Evolutionary conservation across 108 stramenopile species (phyloP), one percentile per base, ranked within the genome.

Genomic region (Chaetoceros tenuissimus): DNA sequence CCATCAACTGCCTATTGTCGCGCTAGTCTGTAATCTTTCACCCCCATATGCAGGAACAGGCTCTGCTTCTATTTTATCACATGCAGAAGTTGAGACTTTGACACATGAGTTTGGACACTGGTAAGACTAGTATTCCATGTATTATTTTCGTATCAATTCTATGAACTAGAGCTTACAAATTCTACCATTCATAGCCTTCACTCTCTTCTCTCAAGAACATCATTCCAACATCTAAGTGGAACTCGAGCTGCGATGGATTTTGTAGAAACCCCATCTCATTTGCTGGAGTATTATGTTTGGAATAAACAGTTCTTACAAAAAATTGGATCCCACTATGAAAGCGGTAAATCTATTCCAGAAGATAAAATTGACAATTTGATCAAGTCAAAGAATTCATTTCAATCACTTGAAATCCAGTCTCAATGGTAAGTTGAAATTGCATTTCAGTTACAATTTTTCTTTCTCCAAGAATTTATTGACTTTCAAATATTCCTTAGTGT

Each of bases 131-230:
- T n/a, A n/a, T n/a, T n/a, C n/a, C n/a, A n/a, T n/a, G n/a, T n/a
- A n/a, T n/a, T n/a, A n/a, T n/a, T n/a, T n/a, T n/a, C n/a, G n/a
- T n/a, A n/a, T n/a, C n/a, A n/a, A n/a, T n/a, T n/a, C n/a, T n/a
- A n/a, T n/a, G n/a, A n/a, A n/a, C n/a, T n/a, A n/a, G n/a, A n/a
- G n/a, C n/a, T n/a, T n/a, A n/a, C n/a, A n/a, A n/a, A n/a, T n/a
- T n/a, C n/a, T n/a, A n/a, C n/a, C n/a, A n/a, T n/a, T n/a, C 97
- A 99, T 66, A 96, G 92, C 17, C 49, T 97, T 44, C 98, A 99
- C 66, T 96, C 94, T 2, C 65, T 98, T 18, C 72, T 97, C 23
- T 89, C 87, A 13, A 79, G 96, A 10, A 97, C 96, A 27, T 74
- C 72, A 31, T 97, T 91, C 60, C 97, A 99, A 70, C 98, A 99